Conservation (phyloP, 108 stramenopile species). For the Phaeodactylum tricornutum region DNA sequence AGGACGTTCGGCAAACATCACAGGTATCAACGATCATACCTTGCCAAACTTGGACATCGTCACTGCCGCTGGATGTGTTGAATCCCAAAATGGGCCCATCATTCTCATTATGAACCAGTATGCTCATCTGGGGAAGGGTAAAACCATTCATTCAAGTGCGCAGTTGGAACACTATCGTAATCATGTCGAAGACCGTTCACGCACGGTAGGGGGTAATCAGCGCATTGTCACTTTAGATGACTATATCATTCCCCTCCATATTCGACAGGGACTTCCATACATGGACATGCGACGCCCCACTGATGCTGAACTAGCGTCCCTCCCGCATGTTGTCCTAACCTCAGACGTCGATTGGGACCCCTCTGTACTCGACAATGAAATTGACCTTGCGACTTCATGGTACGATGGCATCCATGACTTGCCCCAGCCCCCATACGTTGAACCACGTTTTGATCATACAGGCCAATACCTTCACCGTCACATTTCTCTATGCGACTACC, state of each 20-base stretch:
- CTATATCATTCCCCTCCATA: constrained; percentile 1
- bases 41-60: constrained; percentile 8
- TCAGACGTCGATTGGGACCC: constrained; percentile 6
- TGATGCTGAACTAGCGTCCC: constrained; percentile 1
- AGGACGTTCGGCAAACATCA: constrained; percentile 8
- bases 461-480: too few species aligned
- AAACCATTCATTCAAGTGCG: constrained; percentile 17
- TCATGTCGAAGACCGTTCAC: constrained; percentile 12
- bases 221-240: constrained; percentile 16
- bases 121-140: constrained; percentile 10
- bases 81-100: constrained; percentile 8
- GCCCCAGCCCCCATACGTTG: too few species aligned
- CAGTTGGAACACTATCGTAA: constrained; percentile 14
- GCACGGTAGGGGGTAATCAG: constrained; percentile 9
- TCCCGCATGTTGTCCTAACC: constrained; percentile 6
- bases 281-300: constrained; percentile 2
- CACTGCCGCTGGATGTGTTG: constrained; percentile 11
- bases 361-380: background rate
- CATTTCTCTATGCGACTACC: too few species aligned
- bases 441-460: too few species aligned
- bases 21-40: constrained; percentile 24
- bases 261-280: constrained; percentile 3
- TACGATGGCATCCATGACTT: too few species aligned
- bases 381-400: too few species aligned
- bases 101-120: constrained; percentile 21